These are phyloP conservation scores for Cutaneotrichosporon dermatis DNA, from an alignment of 1,284 basidiomycete genomes.

Conservation along the genomic window DNA sequence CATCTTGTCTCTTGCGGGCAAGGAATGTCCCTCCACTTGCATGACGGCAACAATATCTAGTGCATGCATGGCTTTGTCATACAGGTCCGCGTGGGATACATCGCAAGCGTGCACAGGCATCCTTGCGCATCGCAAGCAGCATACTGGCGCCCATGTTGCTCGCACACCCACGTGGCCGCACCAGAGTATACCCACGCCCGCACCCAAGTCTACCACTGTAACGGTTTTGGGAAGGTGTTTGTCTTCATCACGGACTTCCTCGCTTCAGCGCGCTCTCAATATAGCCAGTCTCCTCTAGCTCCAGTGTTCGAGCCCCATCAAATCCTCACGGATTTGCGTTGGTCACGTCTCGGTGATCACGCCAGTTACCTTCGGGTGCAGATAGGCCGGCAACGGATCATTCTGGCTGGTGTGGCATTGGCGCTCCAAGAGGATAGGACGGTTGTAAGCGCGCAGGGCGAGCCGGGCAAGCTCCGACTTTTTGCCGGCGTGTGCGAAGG, in stretches of 20 bases:
- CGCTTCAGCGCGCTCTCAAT: slow-evolving; percentile 41
- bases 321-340: slow-evolving; percentile 34
- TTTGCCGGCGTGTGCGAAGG: slow-evolving; percentile 16
- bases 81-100: no score
- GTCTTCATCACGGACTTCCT: slow-evolving; percentile 39
- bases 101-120: no score
- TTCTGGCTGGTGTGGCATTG: slow-evolving; percentile 44
- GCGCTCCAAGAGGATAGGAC: slow-evolving; percentile 44
- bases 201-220: no score
- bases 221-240: slow-evolving; percentile 44
- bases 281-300: slow-evolving; percentile 43
- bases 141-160: no score
- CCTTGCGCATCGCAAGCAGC: no score
- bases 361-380: slow-evolving; percentile 22
- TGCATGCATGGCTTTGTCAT: no score
- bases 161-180: no score
- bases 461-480: slow-evolving; percentile 45
- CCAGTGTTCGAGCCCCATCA: slow-evolving; percentile 47
- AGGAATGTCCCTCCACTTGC: no score
- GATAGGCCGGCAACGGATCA: slow-evolving; percentile 49
- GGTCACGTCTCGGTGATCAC: slow-evolving; percentile 43
- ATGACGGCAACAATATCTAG: no score
- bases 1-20: no score
- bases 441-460: slow-evolving; percentile 43
- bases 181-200: no score